These are phyloP conservation scores for Coniochaeta sp. DNA, from an alignment of 2,329 filamentous ascomycete species.

Conservation along the genomic window DNA sequence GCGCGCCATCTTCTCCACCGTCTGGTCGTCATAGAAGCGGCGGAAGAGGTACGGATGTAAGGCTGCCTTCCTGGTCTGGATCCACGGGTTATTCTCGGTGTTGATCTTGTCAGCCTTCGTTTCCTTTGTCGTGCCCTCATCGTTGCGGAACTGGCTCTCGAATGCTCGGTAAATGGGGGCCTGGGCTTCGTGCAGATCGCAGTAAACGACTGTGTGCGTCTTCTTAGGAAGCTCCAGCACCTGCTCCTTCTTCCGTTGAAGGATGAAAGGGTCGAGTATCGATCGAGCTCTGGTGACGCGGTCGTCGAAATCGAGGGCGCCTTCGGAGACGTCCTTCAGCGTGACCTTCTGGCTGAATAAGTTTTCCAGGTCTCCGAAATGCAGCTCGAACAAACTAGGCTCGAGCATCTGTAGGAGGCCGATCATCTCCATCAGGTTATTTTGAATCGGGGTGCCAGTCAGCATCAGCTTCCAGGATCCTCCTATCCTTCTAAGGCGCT, in stretches of 20 bases:
- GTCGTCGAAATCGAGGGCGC: constrained; percentile 77
- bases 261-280: constrained; percentile 91
- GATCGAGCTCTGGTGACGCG: constrained; percentile 80
- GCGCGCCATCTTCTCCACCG: constrained; percentile 68
- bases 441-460: constrained; percentile 85
- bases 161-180: constrained; percentile 62
- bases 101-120: constrained; percentile 45
- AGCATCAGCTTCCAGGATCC: constrained; percentile 81
- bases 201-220: constrained; percentile 69
- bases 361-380: constrained; percentile 70
- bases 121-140: constrained; percentile 46
- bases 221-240: constrained; percentile 87
- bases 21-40: constrained; percentile 67
- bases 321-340: constrained; percentile 70
- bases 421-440: constrained; percentile 88
- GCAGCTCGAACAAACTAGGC: constrained; percentile 70
- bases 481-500: constrained; percentile 67
- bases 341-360: constrained; percentile 92
- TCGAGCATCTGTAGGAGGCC: constrained; percentile 92
- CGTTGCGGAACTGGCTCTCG: constrained; percentile 55
- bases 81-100: constrained; percentile 60
- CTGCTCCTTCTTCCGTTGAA: constrained; percentile 88
- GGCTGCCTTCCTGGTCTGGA: constrained; percentile 86
- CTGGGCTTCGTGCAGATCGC: constrained; percentile 69
- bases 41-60: constrained; percentile 88